phyloP scores from a whole-genome alignment of 768 basidiomycete genomes.

The Ephemerocybe angulata region DNA sequence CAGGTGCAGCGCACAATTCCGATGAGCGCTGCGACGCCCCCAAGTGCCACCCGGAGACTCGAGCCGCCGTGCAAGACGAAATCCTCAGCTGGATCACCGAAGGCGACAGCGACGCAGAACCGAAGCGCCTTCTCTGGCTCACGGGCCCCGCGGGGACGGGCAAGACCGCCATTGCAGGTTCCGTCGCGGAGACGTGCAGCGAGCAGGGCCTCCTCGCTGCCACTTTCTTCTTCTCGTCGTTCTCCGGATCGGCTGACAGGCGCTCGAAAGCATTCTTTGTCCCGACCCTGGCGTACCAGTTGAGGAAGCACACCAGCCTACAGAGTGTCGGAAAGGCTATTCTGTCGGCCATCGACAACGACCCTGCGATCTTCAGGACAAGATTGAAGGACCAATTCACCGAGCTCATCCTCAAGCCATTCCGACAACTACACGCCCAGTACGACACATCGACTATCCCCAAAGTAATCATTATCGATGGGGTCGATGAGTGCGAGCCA shows the following conservation, averaged over 20 bases:
- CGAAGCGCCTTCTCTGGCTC: too few relatives aligned
- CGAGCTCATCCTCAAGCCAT: not conserved
- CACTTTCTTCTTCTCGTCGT: constrained; percentile 13
- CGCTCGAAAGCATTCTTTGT: not conserved
- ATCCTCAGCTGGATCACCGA: too few relatives aligned
- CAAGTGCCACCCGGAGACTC: too few relatives aligned
- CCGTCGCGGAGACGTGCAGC: constrained; percentile 6
- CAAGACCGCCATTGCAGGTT: constrained; percentile 11
- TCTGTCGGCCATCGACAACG: not conserved
- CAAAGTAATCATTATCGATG: constrained; percentile 9
- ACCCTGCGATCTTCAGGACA: not conserved
- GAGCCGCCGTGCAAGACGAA: too few relatives aligned
- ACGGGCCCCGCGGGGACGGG: constrained; percentile 10
- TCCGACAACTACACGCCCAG: not conserved
- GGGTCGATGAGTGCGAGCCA: constrained; percentile 7
- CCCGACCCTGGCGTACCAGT: constrained; percentile 2
- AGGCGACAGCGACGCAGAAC: too few relatives aligned
- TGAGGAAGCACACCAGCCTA: not conserved
- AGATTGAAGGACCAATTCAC: not conserved
- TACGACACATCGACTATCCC: not conserved
- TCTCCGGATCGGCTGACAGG: not conserved
- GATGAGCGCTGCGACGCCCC: too few relatives aligned
- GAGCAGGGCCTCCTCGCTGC: constrained; percentile 3
- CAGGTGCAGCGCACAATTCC: too few relatives aligned
- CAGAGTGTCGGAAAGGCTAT: not conserved